Percentiles rank a stretch among this genome's conserved stretches.
Evolutionary conservation across 192 early-diverging fungal species (phyloP).

Genomic region (Podila horticola): DNA sequence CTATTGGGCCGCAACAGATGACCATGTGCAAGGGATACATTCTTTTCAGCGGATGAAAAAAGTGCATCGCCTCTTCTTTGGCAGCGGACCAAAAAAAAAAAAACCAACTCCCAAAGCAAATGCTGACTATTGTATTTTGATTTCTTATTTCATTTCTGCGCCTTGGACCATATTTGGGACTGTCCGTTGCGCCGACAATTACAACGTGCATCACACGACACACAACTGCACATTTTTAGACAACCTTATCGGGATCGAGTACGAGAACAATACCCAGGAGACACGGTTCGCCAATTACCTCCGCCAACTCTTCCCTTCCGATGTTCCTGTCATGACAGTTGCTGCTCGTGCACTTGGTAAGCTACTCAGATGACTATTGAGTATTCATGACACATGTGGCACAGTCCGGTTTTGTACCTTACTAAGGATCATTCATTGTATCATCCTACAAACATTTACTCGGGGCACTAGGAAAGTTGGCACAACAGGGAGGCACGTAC

Average conservation of each 20-base stretch:
- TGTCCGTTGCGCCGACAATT: neutral
- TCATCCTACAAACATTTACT: no score
- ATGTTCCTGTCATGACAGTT: conserved; percentile 74
- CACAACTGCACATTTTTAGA: conserved; percentile 55
- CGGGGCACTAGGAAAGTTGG: conserved; percentile 64
- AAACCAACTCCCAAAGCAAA: neutral
- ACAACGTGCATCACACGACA: neutral
- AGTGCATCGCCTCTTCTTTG: no score
- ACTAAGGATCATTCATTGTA: neutral
- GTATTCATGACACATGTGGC: neutral
- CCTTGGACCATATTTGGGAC: neutral
- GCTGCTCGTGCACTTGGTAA: conserved; percentile 79
- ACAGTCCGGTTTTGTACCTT: no score
- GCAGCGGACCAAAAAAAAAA: no score
- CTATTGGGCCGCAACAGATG: no score
- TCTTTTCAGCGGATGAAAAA: no score
- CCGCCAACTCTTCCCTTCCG: conserved; percentile 74
- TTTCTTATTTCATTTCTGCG: no score
- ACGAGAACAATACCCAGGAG: conserved; percentile 78
- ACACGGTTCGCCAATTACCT: conserved; percentile 88
- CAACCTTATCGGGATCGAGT: conserved; percentile 82
- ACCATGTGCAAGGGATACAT: no score
- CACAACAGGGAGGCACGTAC: conserved; percentile 68
- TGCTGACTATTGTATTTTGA: neutral
- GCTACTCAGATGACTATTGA: neutral